phyloP scores from a whole-genome alignment of 225 moss, liverwort and hornwort genomes.

The Polytrichum formosum region DNA sequence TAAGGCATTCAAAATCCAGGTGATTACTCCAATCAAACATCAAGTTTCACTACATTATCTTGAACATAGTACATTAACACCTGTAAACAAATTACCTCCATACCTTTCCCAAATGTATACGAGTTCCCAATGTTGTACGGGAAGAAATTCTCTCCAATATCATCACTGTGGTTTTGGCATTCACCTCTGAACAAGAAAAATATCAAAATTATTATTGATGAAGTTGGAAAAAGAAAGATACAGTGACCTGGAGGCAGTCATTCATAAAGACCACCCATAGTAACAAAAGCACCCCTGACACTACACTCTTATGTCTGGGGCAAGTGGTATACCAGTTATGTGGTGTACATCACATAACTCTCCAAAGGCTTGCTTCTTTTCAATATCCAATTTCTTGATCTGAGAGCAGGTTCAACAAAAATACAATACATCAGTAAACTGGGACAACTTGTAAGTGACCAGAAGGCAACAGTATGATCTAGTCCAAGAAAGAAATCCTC shows the following conservation, averaged over 20 bases:
- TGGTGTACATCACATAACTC: conserved; percentile 43
- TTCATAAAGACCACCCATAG: no score
- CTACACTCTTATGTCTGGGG: not conserved
- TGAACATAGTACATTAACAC: not conserved
- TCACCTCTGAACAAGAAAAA: conserved; percentile 45
- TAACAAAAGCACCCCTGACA: no score
- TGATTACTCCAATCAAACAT: no score
- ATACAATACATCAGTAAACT: not conserved
- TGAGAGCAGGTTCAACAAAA: conserved; percentile 15
- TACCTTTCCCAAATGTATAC: conserved; percentile 62
- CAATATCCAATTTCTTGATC: conserved; percentile 53
- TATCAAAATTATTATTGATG: not conserved
- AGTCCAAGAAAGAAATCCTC: no score
- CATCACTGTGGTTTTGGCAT: conserved; percentile 42
- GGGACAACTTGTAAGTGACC: not conserved
- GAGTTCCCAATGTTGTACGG: conserved; percentile 40
- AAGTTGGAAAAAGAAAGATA: not conserved
- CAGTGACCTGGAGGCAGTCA: no score
- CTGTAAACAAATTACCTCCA: not conserved
- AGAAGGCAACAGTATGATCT: no score
- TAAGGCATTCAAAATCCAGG: no score
- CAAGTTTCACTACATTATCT: not conserved
- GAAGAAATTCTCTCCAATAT: conserved; percentile 45
- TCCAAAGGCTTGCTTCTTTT: conserved; percentile 46
- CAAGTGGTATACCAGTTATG: conserved; percentile 35